Evolutionary conservation across 1,139 yeast species (phyloP), one percentile per base, ranked within the genome.

Genomic region (Pneumocystis canis): DNA sequence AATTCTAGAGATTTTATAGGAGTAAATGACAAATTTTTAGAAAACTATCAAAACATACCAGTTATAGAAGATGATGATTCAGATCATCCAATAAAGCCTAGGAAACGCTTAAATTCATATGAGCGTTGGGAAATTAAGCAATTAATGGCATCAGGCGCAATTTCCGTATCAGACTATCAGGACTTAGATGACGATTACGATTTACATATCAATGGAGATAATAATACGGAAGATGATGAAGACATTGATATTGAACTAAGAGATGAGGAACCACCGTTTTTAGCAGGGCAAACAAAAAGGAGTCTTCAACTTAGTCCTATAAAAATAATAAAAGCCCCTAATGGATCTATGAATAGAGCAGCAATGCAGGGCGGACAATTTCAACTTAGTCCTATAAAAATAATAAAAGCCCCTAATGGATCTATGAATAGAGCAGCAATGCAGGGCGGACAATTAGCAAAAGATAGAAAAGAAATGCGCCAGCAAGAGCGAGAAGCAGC

Each of bases 61-160:
- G 58, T 33, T 53, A 41, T 57, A 18, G 62, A 63, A 53, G 61
- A 62, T 30, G 40, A 18, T 20, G 60, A 65, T 25, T 57, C 47
- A 20, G 35, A 32, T 35, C 25, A 58, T 14, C 60, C 64, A 60
- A 35, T 32, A 28, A 20, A 37, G 18, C 63, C 28, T 18, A 72
- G 77, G 64, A 78, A 83, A 68, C 75, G 88, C 61, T 72, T 85
- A 53, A 84, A 94, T 0, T 85, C 95, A 0, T 95, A 95, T 0
- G 97, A 90, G 72, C 75, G 90, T 64, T 90, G 96, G 96, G 97
- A 90, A 70, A 79, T 88, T 62, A 78, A 87, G 40, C 97, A 90
- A 70, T 76, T 88, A 40, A 84, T 86, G 41, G 86, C 94, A 0
- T 83, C 94, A 2, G 95, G 95, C 1, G 92, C 82, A 0, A 82